Evolutionary conservation across 2,329 filamentous ascomycete species (phyloP), one percentile per base, ranked within the genome.

Genomic region (Pseudocercospora crystallina): DNA sequence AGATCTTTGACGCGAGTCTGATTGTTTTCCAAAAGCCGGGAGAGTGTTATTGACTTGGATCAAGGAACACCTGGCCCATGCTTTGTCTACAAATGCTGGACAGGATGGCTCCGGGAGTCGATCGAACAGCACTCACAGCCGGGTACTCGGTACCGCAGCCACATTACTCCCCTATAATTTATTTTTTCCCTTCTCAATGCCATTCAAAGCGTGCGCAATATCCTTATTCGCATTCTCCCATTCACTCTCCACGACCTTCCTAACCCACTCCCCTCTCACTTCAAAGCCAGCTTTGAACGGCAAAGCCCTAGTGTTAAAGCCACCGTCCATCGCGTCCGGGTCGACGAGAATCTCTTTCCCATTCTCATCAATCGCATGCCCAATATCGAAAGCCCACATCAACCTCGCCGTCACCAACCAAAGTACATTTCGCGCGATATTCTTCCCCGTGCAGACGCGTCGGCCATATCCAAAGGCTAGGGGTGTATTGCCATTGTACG

Each of bases 301-400:
- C 39, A 42, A 31, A 32, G 26, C 39, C 11, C 39, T 30, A 20
- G 39, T 42, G 13, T 42, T 42, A 48, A 76, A 73, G 0, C 72
- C 73, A 56, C 73, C 70, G 0, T 71, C 74, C 41, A 75, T 54
- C 20, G 64, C 66, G 29, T 74, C 70, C 4, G 60, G 61, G 43
- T 75, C 69, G 0, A 72, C 72, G 1, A 71, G 32, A 13, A 76
- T 68, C 2, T 56, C 57, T 38, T 58, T 61, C 1, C 73, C 71
- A 2, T 60, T 20, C 1, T 15, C 55, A 51, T 71, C 68, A 10
- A 57, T 56, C 1, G 62, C 48, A 0, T 66, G 61, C 33, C 52
- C 38, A n/a, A 76, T 68, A 38, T 75, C 54, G 61, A 76, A 76
- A 10, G 74, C 59, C 73, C 73, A 76, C 0, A 73, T 69, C n/a